Percentiles rank a stretch among this genome's conserved stretches.
Evolutionary conservation across 768 basidiomycete genomes (phyloP).

Genomic region (Xerocomellus intermedius): DNA sequence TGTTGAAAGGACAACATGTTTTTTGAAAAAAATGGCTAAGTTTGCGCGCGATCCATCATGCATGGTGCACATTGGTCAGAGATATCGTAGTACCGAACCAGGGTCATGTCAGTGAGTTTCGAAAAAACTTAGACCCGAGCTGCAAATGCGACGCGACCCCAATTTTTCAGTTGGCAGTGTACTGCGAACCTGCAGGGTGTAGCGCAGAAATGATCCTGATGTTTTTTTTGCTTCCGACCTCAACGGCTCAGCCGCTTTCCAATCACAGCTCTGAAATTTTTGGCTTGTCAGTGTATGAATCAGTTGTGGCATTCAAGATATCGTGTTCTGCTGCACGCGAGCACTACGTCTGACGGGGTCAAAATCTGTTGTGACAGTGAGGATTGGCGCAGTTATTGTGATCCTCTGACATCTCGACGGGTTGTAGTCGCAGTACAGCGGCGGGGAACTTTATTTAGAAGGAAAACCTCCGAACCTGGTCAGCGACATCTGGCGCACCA

Average conservation of each 20-base stretch:
- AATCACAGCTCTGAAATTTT: too few relatives aligned
- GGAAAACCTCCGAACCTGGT: not conserved
- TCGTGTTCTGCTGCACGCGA: too few relatives aligned
- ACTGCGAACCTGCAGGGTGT: not conserved
- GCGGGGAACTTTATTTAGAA: not conserved
- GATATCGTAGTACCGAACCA: not conserved
- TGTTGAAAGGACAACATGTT: too few relatives aligned
- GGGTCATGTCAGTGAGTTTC: not conserved
- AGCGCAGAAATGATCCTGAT: not conserved
- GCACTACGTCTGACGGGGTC: not conserved
- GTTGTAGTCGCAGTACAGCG: too few relatives aligned
- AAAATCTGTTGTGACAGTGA: not conserved
- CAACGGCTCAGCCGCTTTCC: not conserved
- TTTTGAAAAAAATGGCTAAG: too few relatives aligned
- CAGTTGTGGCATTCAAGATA: not conserved
- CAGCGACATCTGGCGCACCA: constrained; percentile 2
- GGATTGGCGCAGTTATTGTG: not conserved
- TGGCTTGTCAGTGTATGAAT: too few relatives aligned
- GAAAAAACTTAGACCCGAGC: not conserved
- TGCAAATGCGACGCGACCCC: not conserved
- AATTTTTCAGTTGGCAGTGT: not conserved
- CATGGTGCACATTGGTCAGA: not conserved
- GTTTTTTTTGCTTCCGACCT: not conserved
- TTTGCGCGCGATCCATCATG: too few relatives aligned
- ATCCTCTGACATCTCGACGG: not conserved